Base-by-base conservation (phyloP, 495 filamentous ascomycete genomes). In the Hypoxylon fragiforme region DNA sequence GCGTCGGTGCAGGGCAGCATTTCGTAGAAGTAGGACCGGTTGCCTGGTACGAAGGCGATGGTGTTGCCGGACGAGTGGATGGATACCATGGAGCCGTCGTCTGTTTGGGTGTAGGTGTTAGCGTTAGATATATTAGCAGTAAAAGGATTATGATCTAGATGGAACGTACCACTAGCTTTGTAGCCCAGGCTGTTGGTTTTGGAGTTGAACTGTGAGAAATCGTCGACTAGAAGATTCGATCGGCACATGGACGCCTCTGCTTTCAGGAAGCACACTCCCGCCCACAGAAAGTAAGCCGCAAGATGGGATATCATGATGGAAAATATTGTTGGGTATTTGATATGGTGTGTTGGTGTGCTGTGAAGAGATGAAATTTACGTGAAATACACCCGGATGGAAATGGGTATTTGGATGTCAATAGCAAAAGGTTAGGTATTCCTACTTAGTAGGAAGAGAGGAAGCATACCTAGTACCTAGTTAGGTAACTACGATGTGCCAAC, bases 11-110 rank as follows among this genome's bases (percentile, higher is more conserved):
- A 64, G 1, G 51, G 50, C 5, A 60, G 1, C 1, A 39, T 42
- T 21, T 64, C 61, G 40, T 48, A 60, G 32, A 56, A 58, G 38
- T 64, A 60, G 4, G 61, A 54, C 14, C 9, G 21, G 14, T 7
- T 21, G 2, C 7, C 3, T 1, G 55, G 55, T 1, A 43, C 53
- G 28, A 64, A 60, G 4, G 45, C 44, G 13, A 64, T 16, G 0
- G 26, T 26, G 7, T 15, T 15, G 2, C 26, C 9, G 0, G 15
- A 1, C 2, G 1, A 12, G 11, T 31, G 5, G 1, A 54, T 16
- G 8, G 46, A 9, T 7, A 1, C 4, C 55, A 64, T 64, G 1
- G 55, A 47, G 19, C 53, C 52, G 26, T 60, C 50, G 16, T 64
- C 61, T 64, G 13, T 22, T 43, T 22, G 9, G 3, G 1, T 15